Base-by-base conservation (phyloP, 2,329 filamentous ascomycete genomes). In the Talaromyces marneffei region DNA sequence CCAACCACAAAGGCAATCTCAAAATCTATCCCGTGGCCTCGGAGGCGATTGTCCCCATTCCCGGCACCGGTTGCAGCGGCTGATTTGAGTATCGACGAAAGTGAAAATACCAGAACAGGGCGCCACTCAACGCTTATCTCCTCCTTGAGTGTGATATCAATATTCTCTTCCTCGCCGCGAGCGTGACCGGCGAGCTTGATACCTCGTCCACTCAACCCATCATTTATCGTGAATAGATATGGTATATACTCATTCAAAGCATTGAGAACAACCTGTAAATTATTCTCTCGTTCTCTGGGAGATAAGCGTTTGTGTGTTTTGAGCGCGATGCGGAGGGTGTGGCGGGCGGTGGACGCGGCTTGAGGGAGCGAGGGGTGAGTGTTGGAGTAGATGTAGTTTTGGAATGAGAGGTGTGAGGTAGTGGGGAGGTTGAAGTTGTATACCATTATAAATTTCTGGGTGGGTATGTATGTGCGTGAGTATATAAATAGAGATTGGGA, bases 251-350 rank as follows among this genome's bases (percentile, higher is more conserved):
- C 83, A 62, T 87, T 87, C 10, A 96, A 72, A 40, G 86, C 84
- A 35, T 86, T 82, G 59, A 90, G 80, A 39, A 97, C 81, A 5
- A 83, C 83, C 25, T 85, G 80, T 5, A 99, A 82, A 70, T 91
- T 87, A 23, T 87, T 80, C 5, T 85, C 78, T 73, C 91, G 90
- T 25, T 89, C 86, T 9, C 84, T 73, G 8, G 88, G 81, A 3
- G 90, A 83, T n/a, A 96, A 84, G 57, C 91, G 87, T 76, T 96
- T 97, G 80, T 97, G 87, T 68, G 87, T 87, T 78, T 97, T 97
- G 63, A 99, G 82, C 2, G 87, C 84, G 74, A 93, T 87, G 68
- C 91, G 87, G 57, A 97, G 83, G 18, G 96, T 85, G 67, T 90
- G 89, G 63, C 94, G 90, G 70, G 91, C 86, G 8, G 90, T 93